Conservation (phyloP, 805 yeast genomes). For the Pichia rugopelliculosa region DNA sequence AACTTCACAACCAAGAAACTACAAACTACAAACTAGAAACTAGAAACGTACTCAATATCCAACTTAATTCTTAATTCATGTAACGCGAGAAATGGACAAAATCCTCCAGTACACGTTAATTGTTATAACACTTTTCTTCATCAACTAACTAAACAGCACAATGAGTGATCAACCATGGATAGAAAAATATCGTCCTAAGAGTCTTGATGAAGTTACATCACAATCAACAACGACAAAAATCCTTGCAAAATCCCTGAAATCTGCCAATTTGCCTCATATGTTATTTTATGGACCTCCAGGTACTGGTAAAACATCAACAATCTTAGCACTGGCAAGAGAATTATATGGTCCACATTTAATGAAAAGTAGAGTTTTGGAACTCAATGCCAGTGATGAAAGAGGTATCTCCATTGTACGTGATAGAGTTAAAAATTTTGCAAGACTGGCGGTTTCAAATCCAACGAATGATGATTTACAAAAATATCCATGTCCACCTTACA, state of each 20-base stretch:
- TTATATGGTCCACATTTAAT: conserved; percentile 66
- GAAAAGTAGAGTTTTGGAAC: conserved; percentile 67
- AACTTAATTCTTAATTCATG: background rate
- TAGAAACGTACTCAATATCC: too few relatives aligned
- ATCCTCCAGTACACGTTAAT: background rate
- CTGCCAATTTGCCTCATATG: conserved; percentile 88
- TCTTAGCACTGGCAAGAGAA: conserved; percentile 73
- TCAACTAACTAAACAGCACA: too few relatives aligned
- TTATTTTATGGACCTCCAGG: conserved; percentile 92
- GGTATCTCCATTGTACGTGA: conserved; percentile 85
- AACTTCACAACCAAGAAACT: too few relatives aligned
- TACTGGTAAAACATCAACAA: conserved; percentile 87
- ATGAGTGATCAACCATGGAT: conserved; percentile 65
- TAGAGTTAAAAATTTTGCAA: conserved; percentile 79
- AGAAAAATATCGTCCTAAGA: conserved; percentile 88
- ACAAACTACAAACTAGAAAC: too few relatives aligned
- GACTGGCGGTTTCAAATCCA: conserved; percentile 78
- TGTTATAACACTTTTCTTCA: background rate
- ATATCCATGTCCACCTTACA: conserved; percentile 96
- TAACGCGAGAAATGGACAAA: background rate
- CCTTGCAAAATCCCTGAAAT: conserved; percentile 64
- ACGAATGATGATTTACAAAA: conserved; percentile 54
- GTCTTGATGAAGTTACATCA: conserved; percentile 79
- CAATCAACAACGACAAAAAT: conserved; percentile 87
- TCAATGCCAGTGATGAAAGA: conserved; percentile 87